Evolutionary conservation across 1,139 yeast genomes (phyloP), one percentile per base, ranked within the genome.

Genomic region (Suhomyces yuchorum): DNA sequence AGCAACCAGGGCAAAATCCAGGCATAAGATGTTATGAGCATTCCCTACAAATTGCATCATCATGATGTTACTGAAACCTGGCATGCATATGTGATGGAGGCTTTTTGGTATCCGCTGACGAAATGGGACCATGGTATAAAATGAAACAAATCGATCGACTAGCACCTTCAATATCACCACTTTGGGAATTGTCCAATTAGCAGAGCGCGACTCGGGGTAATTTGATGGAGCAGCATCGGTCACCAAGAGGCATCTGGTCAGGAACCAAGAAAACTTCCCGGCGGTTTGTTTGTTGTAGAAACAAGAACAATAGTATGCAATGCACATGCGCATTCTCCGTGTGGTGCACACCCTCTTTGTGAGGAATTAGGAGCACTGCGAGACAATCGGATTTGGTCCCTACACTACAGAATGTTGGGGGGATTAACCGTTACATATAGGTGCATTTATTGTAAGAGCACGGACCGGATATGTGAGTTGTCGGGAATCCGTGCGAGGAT

Each of bases 251-350:
- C n/a, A 36, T 22, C 17, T 11, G 18, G 34, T 22, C 28, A 22
- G 30, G 39, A 7, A 23, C 28, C 39, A 37, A 37, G 30, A 37
- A n/a, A 34, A 34, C 18, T 7, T 23, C 19, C 30, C 39, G 39
- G 11, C 20, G 37, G 26, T 35, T 35, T 19, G 18, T 9, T 4
- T 30, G 34, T 14, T 30, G 34, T 15, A 8, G 34, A 30, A 15
- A 30, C 9, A 14, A 5, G 11, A 12, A 34, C 37, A 34, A 34
- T 34, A 34, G 18, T 9, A 15, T 18, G 15, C 23, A 22, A 24
- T 28, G 42, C 36, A 22, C 7, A 33, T 12, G 34, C 24, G 33
- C 43, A 32, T 22, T 32, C 23, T 11, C 34, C 18, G 20, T 20
- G 33, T 14, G 20, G 26, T n/a, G 14, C 39, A 37, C 39, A 30